Conservation (phyloP, 305 asterid species). For the Euphrasia arctica region DNA sequence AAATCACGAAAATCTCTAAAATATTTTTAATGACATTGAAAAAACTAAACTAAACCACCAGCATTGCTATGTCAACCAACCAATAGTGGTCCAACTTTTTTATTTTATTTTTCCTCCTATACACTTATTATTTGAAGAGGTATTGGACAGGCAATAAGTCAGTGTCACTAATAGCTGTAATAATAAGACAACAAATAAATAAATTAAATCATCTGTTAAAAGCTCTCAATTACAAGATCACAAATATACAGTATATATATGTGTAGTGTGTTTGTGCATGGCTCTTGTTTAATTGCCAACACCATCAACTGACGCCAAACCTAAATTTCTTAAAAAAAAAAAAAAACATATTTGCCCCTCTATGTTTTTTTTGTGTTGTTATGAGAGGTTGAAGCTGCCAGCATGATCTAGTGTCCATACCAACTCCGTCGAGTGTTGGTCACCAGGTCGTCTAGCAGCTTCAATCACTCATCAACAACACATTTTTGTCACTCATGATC, state of each 20-base stretch:
- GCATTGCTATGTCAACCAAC: not conserved
- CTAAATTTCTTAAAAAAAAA: too few species aligned
- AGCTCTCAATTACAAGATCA: not conserved
- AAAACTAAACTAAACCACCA: too few species aligned
- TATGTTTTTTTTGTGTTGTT: not conserved
- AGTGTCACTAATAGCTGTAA: constrained; percentile 44
- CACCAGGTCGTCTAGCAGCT: constrained; percentile 44
- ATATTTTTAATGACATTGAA: too few species aligned
- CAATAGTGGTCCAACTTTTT: constrained; percentile 31
- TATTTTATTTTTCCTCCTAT: constrained; percentile 8
- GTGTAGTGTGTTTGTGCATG: not conserved
- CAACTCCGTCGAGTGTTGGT: not conserved
- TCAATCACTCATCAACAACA: constrained; percentile 48
- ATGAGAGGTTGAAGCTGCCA: constrained; percentile 69
- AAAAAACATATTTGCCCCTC: too few species aligned
- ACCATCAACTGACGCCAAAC: not conserved
- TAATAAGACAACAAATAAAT: constrained; percentile 10
- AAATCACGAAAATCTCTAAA: too few species aligned
- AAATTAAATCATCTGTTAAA: constrained; percentile 24
- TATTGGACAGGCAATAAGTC: constrained; percentile 34
- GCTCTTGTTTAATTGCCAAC: not conserved
- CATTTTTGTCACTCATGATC: not conserved
- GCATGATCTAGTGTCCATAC: constrained; percentile 44
- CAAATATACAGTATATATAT: not conserved
- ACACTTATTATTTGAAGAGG: constrained; percentile 20